phyloP scores from a whole-genome alignment of 306 rosid genomes.

The Medicago truncatula region DNA sequence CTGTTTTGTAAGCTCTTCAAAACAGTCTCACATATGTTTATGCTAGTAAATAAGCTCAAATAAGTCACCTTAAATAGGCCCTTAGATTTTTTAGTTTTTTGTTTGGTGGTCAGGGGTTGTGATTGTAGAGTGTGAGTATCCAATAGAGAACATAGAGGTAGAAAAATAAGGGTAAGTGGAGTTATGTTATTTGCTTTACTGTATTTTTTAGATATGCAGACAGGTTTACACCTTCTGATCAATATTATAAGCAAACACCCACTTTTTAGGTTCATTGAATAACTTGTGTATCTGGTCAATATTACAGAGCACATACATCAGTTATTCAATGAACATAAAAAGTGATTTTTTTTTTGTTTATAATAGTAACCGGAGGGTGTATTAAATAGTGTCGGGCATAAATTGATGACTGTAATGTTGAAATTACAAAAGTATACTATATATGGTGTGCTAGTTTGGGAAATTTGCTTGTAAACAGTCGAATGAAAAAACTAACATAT shows the following conservation, averaged over 20 bases:
- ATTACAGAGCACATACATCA: no score
- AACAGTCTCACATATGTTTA: not conserved
- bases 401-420: slow-evolving; percentile 11
- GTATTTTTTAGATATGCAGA: slow-evolving; percentile 4
- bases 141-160: slow-evolving; percentile 17
- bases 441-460: slow-evolving; percentile 18
- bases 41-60: not conserved
- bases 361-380: no score
- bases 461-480: slow-evolving; percentile 16
- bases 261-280: no score
- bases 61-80: not conserved
- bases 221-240: not conserved
- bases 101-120: not conserved
- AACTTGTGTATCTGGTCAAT: no score
- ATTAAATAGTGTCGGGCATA: slow-evolving; percentile 9
- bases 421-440: slow-evolving; percentile 20
- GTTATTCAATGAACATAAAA: no score
- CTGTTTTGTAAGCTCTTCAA: not conserved
- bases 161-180: slow-evolving; percentile 10
- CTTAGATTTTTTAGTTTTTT: not conserved
- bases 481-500: slow-evolving; percentile 10
- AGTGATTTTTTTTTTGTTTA: no score
- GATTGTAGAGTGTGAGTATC: slow-evolving; percentile 13
- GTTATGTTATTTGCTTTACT: slow-evolving; percentile 31
- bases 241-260: no score